Base-by-base conservation (phyloP, 2,329 filamentous ascomycete species). In the Trichophyton simii region DNA sequence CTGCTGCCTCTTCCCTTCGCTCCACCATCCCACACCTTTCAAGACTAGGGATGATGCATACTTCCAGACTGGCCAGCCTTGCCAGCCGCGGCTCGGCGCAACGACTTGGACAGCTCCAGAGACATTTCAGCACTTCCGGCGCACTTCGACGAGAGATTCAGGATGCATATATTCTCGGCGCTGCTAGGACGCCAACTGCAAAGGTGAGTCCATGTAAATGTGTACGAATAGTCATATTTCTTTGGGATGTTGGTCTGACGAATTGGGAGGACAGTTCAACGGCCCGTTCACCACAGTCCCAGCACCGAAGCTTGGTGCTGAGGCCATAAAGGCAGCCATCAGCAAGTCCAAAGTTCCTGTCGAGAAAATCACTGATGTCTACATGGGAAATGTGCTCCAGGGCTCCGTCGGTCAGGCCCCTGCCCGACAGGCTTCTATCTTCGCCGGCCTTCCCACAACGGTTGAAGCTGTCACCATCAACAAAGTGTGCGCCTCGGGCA, bases 351-450 rank as follows among this genome's bases (percentile, higher is more conserved):
- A 85, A 66, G 82, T 97, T 5, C 91, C 94, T 1, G 74, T 84
- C 59, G 84, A 87, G 38, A 88, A 87, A 72, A 89, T 97, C 70
- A 88, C 87, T 65, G 88, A 95, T 75, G 90, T 97, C 15, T 97
- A 97, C 79, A 95, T 97, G 89, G 94, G 94, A 72, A 95, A 96
- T 70, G 94, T 97, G 8, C 82, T 97, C 46, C 87, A 91, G 73
- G 92, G 82, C 52, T 83, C 83, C 18, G 82, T 94, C 4, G 94
- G 94, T 54, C 94, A 99, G 77, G 84, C 94, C 0, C 94, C 94
- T 1, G 92, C 94, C 22, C 85, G 94, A 57, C 94, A 99, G 77
- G 94, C 94, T 9, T 79, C 84, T 66, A 87, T 97, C 63, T 92
- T 95, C 70, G 90, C 94, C 3, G 91, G 91, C 1, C 83, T 97